phyloP scores from a whole-genome alignment of 345 rosid genomes.

The Alliaria petiolata region DNA sequence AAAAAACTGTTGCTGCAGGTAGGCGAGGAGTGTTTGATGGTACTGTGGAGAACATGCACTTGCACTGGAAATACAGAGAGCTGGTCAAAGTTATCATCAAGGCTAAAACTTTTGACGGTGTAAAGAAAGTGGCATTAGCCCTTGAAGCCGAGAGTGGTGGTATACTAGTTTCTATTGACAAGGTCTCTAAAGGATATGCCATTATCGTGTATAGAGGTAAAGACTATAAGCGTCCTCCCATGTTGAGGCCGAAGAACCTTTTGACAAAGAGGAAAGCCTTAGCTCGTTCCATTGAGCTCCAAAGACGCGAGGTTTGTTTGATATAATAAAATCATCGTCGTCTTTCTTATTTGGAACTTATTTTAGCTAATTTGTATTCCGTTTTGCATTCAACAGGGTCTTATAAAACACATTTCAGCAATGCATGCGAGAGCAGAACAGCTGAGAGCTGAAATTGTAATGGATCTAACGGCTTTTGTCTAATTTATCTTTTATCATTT shows the following conservation, averaged over 20 bases:
- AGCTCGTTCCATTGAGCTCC: constrained; percentile 95
- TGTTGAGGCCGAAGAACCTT: constrained; percentile 80
- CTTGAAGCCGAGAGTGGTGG: constrained; percentile 98
- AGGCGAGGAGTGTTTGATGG: constrained; percentile 95
- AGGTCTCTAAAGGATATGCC: constrained; percentile 79
- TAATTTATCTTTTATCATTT: background rate
- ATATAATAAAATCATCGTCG: background rate
- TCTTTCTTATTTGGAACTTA: background rate
- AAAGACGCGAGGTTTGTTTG: constrained; percentile 72
- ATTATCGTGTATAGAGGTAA: constrained; percentile 78
- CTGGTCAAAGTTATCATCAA: constrained; percentile 74
- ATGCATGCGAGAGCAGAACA: constrained; percentile 55
- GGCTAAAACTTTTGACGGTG: constrained; percentile 73
- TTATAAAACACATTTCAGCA: constrained; percentile 51
- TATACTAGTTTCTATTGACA: constrained; percentile 81
- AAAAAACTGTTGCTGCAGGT: constrained; percentile 49
- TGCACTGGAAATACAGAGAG: constrained; percentile 96
- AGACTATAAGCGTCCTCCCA: constrained; percentile 77
- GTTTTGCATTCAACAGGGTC: constrained; percentile 62
- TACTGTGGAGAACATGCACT: constrained; percentile 96
- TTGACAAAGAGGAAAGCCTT: constrained; percentile 94
- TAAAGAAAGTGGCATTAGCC: constrained; percentile 74
- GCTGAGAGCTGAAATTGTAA: constrained; percentile 76
- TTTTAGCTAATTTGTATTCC: constrained; percentile 10
- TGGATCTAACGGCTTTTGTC: constrained; percentile 4